phyloP scores from a whole-genome alignment of 83 land plant species.

The Isoetes engelmannii region DNA sequence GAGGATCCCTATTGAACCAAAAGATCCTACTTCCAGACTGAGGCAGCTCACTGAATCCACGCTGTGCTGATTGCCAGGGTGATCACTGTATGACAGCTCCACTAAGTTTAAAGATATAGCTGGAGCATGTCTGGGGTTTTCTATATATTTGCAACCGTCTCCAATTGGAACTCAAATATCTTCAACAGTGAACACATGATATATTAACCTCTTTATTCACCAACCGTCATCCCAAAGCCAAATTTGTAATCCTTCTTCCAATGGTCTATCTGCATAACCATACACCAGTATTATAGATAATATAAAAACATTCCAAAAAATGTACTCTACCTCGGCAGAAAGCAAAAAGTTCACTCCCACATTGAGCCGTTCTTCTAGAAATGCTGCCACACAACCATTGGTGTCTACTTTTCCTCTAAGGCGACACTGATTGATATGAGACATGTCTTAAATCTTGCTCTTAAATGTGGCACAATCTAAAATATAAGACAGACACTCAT shows the following conservation, averaged over 20 bases:
- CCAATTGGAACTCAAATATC: too few relatives aligned
- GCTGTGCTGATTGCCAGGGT: too few relatives aligned
- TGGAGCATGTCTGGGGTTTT: too few relatives aligned
- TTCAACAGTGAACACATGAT: too few relatives aligned
- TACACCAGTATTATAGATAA: not conserved
- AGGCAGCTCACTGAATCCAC: too few relatives aligned
- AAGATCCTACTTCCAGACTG: too few relatives aligned
- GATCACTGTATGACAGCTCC: too few relatives aligned
- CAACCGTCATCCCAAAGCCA: conserved; percentile 63
- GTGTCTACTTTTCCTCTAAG: conserved; percentile 89
- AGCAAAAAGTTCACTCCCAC: conserved; percentile 95
- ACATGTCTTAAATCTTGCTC: not conserved
- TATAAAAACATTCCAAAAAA: not conserved
- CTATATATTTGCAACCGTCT: too few relatives aligned
- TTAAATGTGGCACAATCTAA: not conserved
- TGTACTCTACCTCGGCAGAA: conserved; percentile 82
- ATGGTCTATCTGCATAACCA: conserved; percentile 51
- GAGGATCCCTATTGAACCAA: too few relatives aligned
- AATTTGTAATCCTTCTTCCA: conserved; percentile 56
- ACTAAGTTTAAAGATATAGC: too few relatives aligned
- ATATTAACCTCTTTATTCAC: conserved; percentile 19
- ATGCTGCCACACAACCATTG: conserved; percentile 78
- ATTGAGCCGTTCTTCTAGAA: conserved; percentile 82
- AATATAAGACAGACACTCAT: conserved; percentile 3
- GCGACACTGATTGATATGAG: conserved; percentile 60